These are phyloP conservation scores for Colletotrichum sublineola DNA, from an alignment of 2,329 filamentous ascomycete genomes.

Conservation along the genomic window DNA sequence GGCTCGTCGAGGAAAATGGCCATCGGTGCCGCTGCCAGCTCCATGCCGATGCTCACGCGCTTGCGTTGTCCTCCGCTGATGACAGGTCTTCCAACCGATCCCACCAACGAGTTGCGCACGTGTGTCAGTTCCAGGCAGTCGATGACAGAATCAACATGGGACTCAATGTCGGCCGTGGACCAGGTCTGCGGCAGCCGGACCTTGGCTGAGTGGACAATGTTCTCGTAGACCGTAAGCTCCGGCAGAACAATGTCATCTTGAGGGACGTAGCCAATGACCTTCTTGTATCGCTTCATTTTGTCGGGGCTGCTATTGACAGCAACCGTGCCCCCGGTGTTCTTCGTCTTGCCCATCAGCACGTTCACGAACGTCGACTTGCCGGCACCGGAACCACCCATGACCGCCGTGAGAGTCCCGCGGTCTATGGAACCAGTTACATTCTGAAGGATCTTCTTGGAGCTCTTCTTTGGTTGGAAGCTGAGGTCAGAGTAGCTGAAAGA, in stretches of 20 bases:
- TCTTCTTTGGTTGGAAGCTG: constrained; percentile 61
- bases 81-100: constrained; percentile 63
- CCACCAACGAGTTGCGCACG: constrained; percentile 65
- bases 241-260: constrained; percentile 72
- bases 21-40: constrained; percentile 69
- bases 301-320: constrained; percentile 66
- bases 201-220: constrained; percentile 70
- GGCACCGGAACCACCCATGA: constrained; percentile 72
- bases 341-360: constrained; percentile 71
- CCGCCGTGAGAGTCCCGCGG: constrained; percentile 66
- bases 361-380: constrained; percentile 73
- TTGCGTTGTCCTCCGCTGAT: constrained; percentile 71
- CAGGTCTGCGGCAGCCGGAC: constrained; percentile 66
- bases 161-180: constrained; percentile 62
- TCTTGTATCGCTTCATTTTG: constrained; percentile 66
- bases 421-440: constrained; percentile 68
- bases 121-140: constrained; percentile 66
- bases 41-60: constrained; percentile 70
- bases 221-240: constrained; percentile 72
- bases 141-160: constrained; percentile 69
- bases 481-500: constrained; percentile 66
- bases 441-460: constrained; percentile 61
- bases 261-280: constrained; percentile 72
- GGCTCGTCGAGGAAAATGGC: constrained; percentile 68
- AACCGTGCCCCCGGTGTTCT: constrained; percentile 63